A percentile compares a stretch with the other conserved stretches of the same genome.
Evolutionary conservation across 2,329 filamentous ascomycete genomes (phyloP).

Genomic region (Blastomyces gilchristii): DNA sequence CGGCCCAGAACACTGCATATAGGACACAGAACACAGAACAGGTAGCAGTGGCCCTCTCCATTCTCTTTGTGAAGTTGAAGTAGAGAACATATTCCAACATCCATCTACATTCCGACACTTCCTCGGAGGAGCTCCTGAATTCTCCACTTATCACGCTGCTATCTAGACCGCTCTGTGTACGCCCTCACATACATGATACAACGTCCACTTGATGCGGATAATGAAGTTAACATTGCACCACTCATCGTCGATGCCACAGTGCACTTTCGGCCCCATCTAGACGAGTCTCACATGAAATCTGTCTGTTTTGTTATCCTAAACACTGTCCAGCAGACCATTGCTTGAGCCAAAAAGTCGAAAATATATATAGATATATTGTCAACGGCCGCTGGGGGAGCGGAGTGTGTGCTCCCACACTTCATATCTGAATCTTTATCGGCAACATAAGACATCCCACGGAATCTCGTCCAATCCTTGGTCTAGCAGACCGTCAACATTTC

Average conservation of each 20-base stretch:
- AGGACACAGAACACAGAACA: not conserved
- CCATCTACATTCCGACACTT: not conserved
- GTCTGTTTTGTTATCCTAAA: not conserved
- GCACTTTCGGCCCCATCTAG: not conserved
- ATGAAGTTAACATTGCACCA: not conserved
- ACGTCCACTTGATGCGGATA: not conserved
- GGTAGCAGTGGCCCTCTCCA: not conserved
- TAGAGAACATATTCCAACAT: not conserved
- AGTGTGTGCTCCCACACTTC: not conserved
- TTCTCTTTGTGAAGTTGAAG: not conserved
- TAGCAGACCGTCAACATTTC: not conserved
- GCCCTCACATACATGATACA: not conserved
- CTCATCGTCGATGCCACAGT: not conserved
- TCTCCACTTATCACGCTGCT: not conserved
- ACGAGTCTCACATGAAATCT: not conserved
- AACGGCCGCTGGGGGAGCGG: no score
- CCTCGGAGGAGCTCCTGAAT: not conserved
- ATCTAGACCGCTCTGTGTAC: not conserved
- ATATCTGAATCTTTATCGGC: not conserved
- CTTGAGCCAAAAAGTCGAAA: not conserved
- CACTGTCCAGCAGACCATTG: not conserved
- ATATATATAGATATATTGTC: not conserved
- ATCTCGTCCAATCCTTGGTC: not conserved
- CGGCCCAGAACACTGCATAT: not conserved
- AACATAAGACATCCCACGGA: not conserved